Base-by-base conservation (phyloP, 352 stramenopile genomes). In the Hyaloperonospora brassicae region DNA sequence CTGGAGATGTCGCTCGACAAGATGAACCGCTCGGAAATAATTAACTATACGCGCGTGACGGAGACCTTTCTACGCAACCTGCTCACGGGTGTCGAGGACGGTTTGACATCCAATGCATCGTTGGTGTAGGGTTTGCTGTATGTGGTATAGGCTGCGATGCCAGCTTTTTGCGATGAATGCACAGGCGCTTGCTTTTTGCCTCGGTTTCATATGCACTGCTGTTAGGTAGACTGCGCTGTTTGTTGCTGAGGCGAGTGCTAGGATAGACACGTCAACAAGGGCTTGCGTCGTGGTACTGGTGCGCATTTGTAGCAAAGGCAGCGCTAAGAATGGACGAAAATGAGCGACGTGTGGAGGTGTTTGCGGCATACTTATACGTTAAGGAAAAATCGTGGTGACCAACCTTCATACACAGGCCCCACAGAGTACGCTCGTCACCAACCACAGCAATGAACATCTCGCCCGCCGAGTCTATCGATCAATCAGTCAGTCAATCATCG, bases 1-100 rank as follows among this genome's bases (percentile, higher is more conserved):
- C 93, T 81, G 25, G 92, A 97, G 64, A 87, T 89, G 72, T 75
- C 78, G n/a, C 68, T 96, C 22, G 85, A 96, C 50, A 81, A 91
- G 65, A 94, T 97, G 78, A 88, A 98, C 62, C 86, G 87, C 43
- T 87, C 84, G 23, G 84, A 97, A 57, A 89, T 98, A 39, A 90
- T 97, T 66, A 98, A 98, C 69, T 97, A 96, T 75, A 96, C 86
- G 41, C 86, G 89, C 52, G 86, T 97, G 60, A 97, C 92, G 17
- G 86, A 96, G 59, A 92, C 76, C 5, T 98, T 97, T 66, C 60
- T 97, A 69, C 73, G 76, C 39, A 95, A 96, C 56, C 50, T 98
- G 62, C 71, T 98, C 30, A 74, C 85, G 24, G 89, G 86, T 44
- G 86, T 98, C 12, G 84, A 96, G 60, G 87, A 96, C 52, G 92